Evolutionary conservation across 768 basidiomycete species (phyloP).

Genomic region (Artomyces pyxidatus): DNA sequence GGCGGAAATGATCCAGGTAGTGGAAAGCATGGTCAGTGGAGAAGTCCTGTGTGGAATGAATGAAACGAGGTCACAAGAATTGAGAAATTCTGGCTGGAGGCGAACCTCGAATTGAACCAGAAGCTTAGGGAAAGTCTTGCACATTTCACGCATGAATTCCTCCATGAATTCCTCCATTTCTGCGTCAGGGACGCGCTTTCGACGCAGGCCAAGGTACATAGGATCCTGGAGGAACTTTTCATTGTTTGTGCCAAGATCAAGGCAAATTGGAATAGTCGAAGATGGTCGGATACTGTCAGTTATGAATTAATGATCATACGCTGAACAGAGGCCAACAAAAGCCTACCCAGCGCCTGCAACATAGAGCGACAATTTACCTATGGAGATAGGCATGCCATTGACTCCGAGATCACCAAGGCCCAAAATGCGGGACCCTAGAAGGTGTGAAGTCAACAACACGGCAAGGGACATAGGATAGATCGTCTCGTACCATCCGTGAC

Average conservation of each 20-base stretch:
- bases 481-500: conserved; percentile 73
- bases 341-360: conserved; percentile 81
- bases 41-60: conserved; percentile 54
- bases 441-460: neutral
- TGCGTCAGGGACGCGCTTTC: conserved; percentile 52
- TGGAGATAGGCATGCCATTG: conserved; percentile 82
- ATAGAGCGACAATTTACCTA: conserved; percentile 90
- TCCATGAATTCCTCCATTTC: conserved; percentile 84
- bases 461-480: neutral
- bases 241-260: conserved; percentile 89
- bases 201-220: conserved; percentile 79
- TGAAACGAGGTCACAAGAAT: neutral
- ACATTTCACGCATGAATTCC: conserved; percentile 85
- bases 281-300: conserved; percentile 57
- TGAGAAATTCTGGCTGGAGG: neutral
- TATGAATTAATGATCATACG: too few relatives aligned
- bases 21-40: conserved; percentile 87
- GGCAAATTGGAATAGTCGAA: conserved; percentile 74
- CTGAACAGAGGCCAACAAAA: too few relatives aligned
- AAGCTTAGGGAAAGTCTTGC: conserved; percentile 64
- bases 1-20: conserved; percentile 70
- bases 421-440: conserved; percentile 73
- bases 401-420: conserved; percentile 81
- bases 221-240: conserved; percentile 75
- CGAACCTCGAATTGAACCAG: conserved; percentile 78